Percentiles rank a stretch among this genome's conserved stretches.
These are phyloP conservation scores for Apophysomyces trapeziformis DNA, from an alignment of 371 early-diverging fungal genomes.

Conservation along the genomic window DNA sequence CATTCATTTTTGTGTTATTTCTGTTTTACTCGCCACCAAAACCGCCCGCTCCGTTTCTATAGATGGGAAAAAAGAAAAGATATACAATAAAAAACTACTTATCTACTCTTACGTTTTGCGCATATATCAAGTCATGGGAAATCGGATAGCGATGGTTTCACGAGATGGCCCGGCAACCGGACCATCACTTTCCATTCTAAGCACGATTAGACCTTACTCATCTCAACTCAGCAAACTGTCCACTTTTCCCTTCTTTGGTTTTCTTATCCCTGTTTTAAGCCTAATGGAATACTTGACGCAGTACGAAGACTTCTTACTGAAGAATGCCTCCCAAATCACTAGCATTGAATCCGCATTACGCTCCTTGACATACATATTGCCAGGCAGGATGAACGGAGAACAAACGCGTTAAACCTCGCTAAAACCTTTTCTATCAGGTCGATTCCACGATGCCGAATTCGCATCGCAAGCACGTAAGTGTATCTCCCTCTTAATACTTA, in stretches of 20 bases:
- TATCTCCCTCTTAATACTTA: background rate
- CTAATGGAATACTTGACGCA: conserved; percentile 59
- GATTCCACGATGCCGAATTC: conserved; percentile 92
- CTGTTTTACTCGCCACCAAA: background rate
- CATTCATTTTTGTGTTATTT: background rate
- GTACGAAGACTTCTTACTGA: conserved; percentile 82
- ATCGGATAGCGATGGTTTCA: background rate
- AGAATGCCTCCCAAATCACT: conserved; percentile 87
- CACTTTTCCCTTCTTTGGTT: conserved; percentile 4
- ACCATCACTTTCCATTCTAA: background rate
- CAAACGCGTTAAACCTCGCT: background rate
- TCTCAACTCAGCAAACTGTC: conserved; percentile 1
- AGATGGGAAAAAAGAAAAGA: background rate
- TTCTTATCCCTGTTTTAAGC: background rate
- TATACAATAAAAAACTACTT: background rate
- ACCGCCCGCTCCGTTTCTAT: background rate
- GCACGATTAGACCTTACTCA: background rate
- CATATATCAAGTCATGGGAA: background rate
- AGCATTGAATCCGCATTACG: conserved; percentile 87
- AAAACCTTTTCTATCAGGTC: conserved; percentile 57
- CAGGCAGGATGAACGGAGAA: conserved; percentile 57
- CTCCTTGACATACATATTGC: conserved; percentile 89
- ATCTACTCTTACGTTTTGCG: too few species aligned
- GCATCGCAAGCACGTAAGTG: conserved; percentile 87
- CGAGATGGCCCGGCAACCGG: conserved; percentile 7